phyloP scores from a whole-genome alignment of 768 basidiomycete species.

The Rhizopogon vulgaris region DNA sequence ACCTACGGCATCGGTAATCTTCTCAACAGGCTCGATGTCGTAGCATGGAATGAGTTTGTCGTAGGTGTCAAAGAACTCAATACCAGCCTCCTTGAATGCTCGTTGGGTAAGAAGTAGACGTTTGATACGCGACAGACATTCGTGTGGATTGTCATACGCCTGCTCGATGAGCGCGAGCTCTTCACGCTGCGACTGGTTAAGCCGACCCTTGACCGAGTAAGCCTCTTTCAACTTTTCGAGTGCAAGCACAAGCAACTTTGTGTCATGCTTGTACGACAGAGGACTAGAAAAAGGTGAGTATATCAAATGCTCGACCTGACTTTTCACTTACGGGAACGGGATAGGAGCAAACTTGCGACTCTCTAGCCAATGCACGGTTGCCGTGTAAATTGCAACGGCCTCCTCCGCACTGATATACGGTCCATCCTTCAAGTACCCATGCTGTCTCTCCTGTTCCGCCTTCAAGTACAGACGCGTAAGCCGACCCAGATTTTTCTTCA shows the following conservation, averaged over 20 bases:
- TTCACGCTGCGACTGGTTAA: slow-evolving; percentile 97
- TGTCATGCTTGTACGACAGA: slow-evolving; percentile 98
- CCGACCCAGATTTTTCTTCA: slow-evolving; percentile 98
- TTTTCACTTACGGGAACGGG: slow-evolving; percentile 78
- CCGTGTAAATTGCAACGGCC: slow-evolving; percentile 97
- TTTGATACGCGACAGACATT: slow-evolving; percentile 98
- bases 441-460: slow-evolving; percentile 98
- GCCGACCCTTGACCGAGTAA: slow-evolving; percentile 94
- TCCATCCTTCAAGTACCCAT: slow-evolving; percentile 97
- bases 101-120: slow-evolving; percentile 93
- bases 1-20: slow-evolving; percentile 95
- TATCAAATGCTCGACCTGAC: background rate
- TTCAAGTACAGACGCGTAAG: slow-evolving; percentile 97
- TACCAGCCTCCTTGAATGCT: slow-evolving; percentile 97
- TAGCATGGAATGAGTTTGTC: slow-evolving; percentile 99
- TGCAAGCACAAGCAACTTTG: slow-evolving; percentile 92
- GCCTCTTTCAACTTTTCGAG: slow-evolving; percentile 99
- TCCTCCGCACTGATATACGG: slow-evolving; percentile 99
- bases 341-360: slow-evolving; percentile 97
- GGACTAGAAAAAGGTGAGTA: slow-evolving; percentile 43
- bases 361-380: slow-evolving; percentile 98
- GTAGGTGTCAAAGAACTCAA: slow-evolving; percentile 96
- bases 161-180: slow-evolving; percentile 98
- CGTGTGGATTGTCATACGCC: slow-evolving; percentile 98
- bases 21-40: slow-evolving; percentile 98